Evolutionary conservation across 192 early-diverging fungal species (phyloP), one percentile per base, ranked within the genome.

Genomic region (Coemansia sp.): DNA sequence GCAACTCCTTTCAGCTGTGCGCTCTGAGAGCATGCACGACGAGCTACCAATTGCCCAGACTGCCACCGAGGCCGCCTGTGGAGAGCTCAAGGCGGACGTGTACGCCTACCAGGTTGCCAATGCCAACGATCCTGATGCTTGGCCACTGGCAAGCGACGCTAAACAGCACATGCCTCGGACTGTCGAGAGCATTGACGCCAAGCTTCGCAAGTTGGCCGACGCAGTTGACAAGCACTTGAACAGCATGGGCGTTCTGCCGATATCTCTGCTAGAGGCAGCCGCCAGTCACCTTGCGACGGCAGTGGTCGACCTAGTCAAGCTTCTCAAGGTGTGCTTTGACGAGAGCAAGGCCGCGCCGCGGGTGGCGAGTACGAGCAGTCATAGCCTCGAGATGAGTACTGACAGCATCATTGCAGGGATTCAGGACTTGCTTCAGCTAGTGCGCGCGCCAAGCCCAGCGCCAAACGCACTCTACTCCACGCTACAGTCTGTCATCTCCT

Each of bases 11-110:
- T 73, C 84, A 19, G 90, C 91, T 32, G 91, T 90, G 67, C 82
- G 91, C 58, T 89, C 91, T 1, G 89, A 93, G 19, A 79, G 86
- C 37, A 87, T 91, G 32, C 81, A 93, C 1, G 72, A 70, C 29
- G 93, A 96, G 1, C 73, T 98, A 38, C 80, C 71, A 32, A 32
- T 17, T 24, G 74, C 93, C n/a, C 94, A 95, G 91, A 89, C 91
- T 60, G 74, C 90, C 6, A 88, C 97, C 39, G 91, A 94, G 31
- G 85, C 91, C 37, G 85, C 93, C 0, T 96, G 95, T 82, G 89
- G 91, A 46, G 82, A 86, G 58, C 91, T 98, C 45, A 91, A 89
- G 0, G 92, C 93, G 39, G 93, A 98, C 45, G 87, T 92, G 8
- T 90, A 94, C 37, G 77, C 74, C 10, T 90, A 90, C 45, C 86